phyloP scores from a whole-genome alignment of 2,329 filamentous ascomycete genomes.

The Exophiala alcalophila region DNA sequence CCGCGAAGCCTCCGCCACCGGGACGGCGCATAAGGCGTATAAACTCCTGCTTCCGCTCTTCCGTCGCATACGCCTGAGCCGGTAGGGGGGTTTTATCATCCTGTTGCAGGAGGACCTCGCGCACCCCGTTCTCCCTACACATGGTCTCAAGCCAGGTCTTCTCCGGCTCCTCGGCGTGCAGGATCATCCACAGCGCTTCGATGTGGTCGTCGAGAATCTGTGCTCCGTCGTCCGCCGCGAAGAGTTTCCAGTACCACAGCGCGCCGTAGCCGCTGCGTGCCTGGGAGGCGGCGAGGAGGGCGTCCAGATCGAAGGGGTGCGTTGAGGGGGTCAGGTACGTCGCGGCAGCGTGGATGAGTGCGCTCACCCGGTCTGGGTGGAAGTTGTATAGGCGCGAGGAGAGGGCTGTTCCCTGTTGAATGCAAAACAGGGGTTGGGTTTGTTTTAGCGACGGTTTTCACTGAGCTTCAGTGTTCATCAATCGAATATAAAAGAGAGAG shows the following conservation, averaged over 20 bases:
- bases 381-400: conserved; percentile 45
- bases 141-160: conserved; percentile 36
- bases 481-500: too few relatives aligned
- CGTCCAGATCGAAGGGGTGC: conserved; percentile 39
- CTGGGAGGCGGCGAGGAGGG: conserved; percentile 34
- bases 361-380: conserved; percentile 41
- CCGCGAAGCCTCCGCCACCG: conserved; percentile 14
- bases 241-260: conserved; percentile 49
- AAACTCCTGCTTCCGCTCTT: conserved; percentile 31
- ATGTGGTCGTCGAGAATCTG: conserved; percentile 39
- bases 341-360: conserved; percentile 44
- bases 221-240: conserved; percentile 41
- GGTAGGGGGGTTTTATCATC: conserved; percentile 30
- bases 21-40: conserved; percentile 33
- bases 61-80: conserved; percentile 37
- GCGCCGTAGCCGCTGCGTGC: conserved; percentile 38
- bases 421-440: too few relatives aligned
- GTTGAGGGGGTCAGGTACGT: conserved; percentile 40
- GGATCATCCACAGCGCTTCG: conserved; percentile 38
- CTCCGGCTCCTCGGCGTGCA: conserved; percentile 34
- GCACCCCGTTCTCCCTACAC: conserved; percentile 39
- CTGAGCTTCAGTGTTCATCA: background rate
- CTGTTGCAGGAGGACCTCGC: conserved; percentile 28
- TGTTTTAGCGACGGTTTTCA: too few relatives aligned
- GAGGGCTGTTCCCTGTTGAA: conserved; percentile 41